Evolutionary conservation across 1,139 yeast species (phyloP), one percentile per base, ranked within the genome.

Genomic region (Hansenula anomala): DNA sequence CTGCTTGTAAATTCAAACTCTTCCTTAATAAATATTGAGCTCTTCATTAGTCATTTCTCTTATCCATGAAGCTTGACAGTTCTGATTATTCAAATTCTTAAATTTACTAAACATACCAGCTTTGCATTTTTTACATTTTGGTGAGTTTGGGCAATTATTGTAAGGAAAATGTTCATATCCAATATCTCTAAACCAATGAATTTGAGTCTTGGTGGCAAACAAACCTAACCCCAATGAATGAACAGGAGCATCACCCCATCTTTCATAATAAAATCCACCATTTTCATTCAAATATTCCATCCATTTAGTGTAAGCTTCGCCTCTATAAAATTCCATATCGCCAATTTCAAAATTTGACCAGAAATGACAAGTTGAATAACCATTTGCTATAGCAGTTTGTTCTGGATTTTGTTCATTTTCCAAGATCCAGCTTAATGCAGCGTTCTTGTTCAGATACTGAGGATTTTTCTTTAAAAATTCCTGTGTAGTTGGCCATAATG

Each of bases 181-280:
- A 39, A 87, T 80, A 55, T 87, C 96, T 58, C 89, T 73, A 58
- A 88, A 88, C 92, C 95, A 89, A 56, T 88, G 96, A 31, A 88
- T 69, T 44, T 76, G 72, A 13, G 67, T 60, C 49, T 74, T 79
- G 50, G 83, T 88, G 16, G 85, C 85, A 61, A 89, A 86, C 36
- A 88, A 60, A 0, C 80, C 83, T 19, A 87, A 63, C 0, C 90
- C 95, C 33, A 86, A 59, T 1, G 89, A 76, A 57, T 84, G 95
- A 1, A 87, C 90, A 0, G 95, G 95, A 0, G 95, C 95, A 61
- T 86, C 96, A 1, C 96, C 96, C 95, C 95, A 86, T 42, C 95
- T 63, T 58, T 87, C 95, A 52, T 86, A 86, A 56, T 84, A 87
- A 54, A 86, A 86, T 4, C 89, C 89, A 13, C 95, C 95, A 0